Evolutionary conservation across 2,329 filamentous ascomycete species (phyloP), one percentile per base, ranked within the genome.

Genomic region (Acrodontium crateriforme): DNA sequence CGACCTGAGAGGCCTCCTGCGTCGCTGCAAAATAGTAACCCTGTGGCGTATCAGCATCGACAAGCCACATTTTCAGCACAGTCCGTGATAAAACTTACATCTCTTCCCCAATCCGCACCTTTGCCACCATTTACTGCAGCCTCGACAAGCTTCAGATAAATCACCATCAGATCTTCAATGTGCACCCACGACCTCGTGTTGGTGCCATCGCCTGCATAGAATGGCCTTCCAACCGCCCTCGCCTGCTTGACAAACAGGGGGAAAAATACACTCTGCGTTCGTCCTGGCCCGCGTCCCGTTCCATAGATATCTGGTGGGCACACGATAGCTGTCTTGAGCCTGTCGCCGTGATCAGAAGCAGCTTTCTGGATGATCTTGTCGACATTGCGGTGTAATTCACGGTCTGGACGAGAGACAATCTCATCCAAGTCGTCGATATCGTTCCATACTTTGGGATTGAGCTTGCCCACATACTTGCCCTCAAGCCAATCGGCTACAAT

Each of bases 261-360:
- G n/a, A n/a, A n/a, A n/a, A n/a, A n/a, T n/a, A n/a, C n/a, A 36
- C 73, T 65, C 5, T 61, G 54, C 18, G 57, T 56, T 34, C 69
- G 69, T 27, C 60, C 57, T 0, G 68, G 59, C 2, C 77, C 72
- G 21, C 74, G 39, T 4, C 51, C 51, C 12, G 32, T 62, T 11
- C 55, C 73, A 38, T 74, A 78, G 38, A 79, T 78, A 2, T 66
- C 71, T 0, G 74, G 72, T 6, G 75, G 74, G 37, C 71, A 77
- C 2, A 81, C 60, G 15, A 80, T 65, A n/a, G 65, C 72, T 0
- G 69, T 72, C 46, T 69, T 73, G 9, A 76, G 59, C 1, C 53
- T 54, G 3, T 61, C 56, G 1, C 53, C 54, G 33, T 64, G 56
- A 32, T 53, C 49, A 1, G 49, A 49, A 3, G 55, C 60, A 0